These are phyloP conservation scores for Claviceps spartinae DNA, from an alignment of 2,329 filamentous ascomycete genomes.

Conservation along the genomic window DNA sequence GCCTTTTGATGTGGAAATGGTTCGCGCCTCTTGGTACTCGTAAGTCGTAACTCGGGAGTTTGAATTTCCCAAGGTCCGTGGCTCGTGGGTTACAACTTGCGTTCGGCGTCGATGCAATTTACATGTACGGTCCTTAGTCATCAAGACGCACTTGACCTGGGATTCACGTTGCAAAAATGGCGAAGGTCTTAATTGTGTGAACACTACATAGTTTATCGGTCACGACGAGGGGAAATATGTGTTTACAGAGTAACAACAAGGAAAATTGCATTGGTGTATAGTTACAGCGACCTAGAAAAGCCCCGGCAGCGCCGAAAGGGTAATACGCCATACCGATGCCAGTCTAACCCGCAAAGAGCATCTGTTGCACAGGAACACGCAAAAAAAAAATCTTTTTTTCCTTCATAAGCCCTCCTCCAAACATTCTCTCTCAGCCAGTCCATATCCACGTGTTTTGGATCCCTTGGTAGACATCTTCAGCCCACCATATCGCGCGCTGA, in stretches of 20 bases:
- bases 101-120: not conserved
- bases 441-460: conserved; percentile 30
- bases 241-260: conserved; percentile 16
- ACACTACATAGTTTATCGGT: not conserved
- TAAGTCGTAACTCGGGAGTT: not conserved
- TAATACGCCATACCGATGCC: conserved; percentile 35
- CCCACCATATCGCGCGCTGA: conserved; percentile 19
- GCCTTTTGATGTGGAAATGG: not conserved
- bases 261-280: conserved; percentile 47
- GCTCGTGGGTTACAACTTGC: not conserved
- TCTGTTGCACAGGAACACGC: conserved; percentile 24
- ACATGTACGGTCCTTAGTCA: conserved; percentile 4
- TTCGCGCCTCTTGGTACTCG: not conserved
- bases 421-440: conserved; percentile 31
- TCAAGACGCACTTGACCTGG: not conserved
- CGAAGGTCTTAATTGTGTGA: too few species aligned
- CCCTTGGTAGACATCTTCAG: conserved; percentile 26
- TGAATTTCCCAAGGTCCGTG: not conserved
- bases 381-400: conserved; percentile 17
- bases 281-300: conserved; percentile 46
- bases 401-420: conserved; percentile 21
- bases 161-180: too few species aligned
- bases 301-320: conserved; percentile 30
- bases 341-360: conserved; percentile 33
- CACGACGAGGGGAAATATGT: not conserved